A percentile compares a stretch with the other conserved stretches of the same genome.
Conservation (phyloP, 2,329 filamentous ascomycete species). For the Penicillium freii region DNA sequence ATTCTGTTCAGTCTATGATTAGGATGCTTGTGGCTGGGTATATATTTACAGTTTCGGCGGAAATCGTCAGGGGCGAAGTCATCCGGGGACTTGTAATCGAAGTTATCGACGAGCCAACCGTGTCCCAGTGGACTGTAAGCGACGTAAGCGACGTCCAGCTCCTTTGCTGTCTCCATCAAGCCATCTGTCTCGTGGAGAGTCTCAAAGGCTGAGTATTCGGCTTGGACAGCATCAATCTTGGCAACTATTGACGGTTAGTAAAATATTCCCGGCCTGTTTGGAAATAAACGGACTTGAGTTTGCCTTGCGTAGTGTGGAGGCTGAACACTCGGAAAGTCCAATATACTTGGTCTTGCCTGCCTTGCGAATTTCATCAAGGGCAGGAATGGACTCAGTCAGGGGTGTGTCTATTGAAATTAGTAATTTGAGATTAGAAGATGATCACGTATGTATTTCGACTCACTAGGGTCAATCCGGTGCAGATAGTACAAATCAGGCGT, state of each 20-base stretch:
- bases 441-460: conserved; percentile 8
- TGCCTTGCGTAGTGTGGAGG: conserved; percentile 46
- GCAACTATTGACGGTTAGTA: conserved; percentile 39
- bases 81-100: conserved; percentile 44
- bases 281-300: conserved; percentile 38
- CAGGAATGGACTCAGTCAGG: conserved; percentile 49
- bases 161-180: conserved; percentile 43
- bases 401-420: conserved; percentile 38
- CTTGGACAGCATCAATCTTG: conserved; percentile 49
- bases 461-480: conserved; percentile 38
- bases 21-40: background rate
- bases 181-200: conserved; percentile 43
- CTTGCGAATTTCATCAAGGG: conserved; percentile 48
- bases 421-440: background rate
- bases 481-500: conserved; percentile 44
- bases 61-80: conserved; percentile 49
- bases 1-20: background rate
- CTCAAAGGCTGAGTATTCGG: conserved; percentile 48
- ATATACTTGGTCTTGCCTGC: conserved; percentile 52
- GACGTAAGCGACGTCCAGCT: conserved; percentile 45
- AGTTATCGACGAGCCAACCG: conserved; percentile 50
- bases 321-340: conserved; percentile 50
- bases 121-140: conserved; percentile 51
- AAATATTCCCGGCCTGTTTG: background rate
- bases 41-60: conserved; percentile 36